Evolutionary conservation across 2,329 filamentous ascomycete species (phyloP), one percentile per base, ranked within the genome.

Genomic region (Aspergillus brunneoviolaceus): DNA sequence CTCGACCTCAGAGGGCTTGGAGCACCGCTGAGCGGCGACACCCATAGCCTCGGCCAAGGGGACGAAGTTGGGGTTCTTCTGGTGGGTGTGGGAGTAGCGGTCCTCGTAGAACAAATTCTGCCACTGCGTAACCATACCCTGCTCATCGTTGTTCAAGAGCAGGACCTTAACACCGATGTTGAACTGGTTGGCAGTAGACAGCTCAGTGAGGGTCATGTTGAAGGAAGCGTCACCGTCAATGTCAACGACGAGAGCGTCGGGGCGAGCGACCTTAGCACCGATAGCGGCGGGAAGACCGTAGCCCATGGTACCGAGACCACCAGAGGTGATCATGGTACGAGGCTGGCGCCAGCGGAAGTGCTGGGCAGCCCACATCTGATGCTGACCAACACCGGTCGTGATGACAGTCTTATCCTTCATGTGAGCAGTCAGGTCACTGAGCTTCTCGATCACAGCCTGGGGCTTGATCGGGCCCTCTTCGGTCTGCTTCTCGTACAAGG

Each of bases 71-170:
- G 94, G 92, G 78, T 98, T 98, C 74, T 86, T 84, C 80, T 96
- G 93, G 77, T 98, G 94, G 0, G 94, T 97, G 76, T 96, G 93
- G 39, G 92, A 77, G 76, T 88, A 98, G 69, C 94, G 88, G 74
- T 97, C 92, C 77, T 96, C 90, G 81, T 96, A 98, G 81, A 98
- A 98, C 66, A 98, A 87, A 70, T 92, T 93, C 79, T 98, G 94
- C 94, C 94, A 98, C 80, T 97, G 94, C 1, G 93, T 97, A 49
- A 98, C 93, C 94, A 98, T 98, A 57, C 94, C 94, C 80, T 97
- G 94, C 79, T 98, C 92, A 77, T 96, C 92, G 77, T 96, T 99
- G 83, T 98, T 98, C 58, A 99, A 79, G 27, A 98, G 84, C 69
- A 98, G 92, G 62, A 98, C 85, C 85, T 98, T 98, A 77, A 96